These are phyloP conservation scores for Crucihimalaya himalaica DNA, from an alignment of 345 rosid species.

Conservation along the genomic window DNA sequence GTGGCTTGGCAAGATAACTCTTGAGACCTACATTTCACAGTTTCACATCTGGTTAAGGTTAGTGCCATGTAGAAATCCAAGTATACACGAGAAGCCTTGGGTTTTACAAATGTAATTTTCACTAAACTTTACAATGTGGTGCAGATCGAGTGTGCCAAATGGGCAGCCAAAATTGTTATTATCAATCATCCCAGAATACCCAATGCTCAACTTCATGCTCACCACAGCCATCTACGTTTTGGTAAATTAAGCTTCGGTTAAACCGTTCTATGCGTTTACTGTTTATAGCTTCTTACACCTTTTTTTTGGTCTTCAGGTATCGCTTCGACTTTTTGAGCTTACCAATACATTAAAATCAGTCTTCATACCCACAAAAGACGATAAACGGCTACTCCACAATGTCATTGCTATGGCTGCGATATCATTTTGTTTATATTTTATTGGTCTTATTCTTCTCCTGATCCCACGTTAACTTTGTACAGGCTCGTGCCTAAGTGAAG, in stretches of 20 bases:
- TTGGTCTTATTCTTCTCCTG: constrained; percentile 65
- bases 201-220: constrained; percentile 87
- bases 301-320: constrained; percentile 50
- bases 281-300: not conserved
- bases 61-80: constrained; percentile 25
- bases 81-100: not conserved
- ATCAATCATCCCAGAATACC: constrained; percentile 78
- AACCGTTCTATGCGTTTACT: not conserved
- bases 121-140: not conserved
- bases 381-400: constrained; percentile 60
- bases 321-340: constrained; percentile 69
- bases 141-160: constrained; percentile 71
- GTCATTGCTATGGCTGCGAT: constrained; percentile 57
- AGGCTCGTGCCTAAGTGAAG: no score
- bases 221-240: constrained; percentile 79
- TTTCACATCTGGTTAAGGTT: constrained; percentile 98
- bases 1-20: constrained; percentile 94
- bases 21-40: constrained; percentile 93
- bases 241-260: constrained; percentile 43
- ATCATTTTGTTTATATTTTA: constrained; percentile 51
- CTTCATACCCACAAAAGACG: constrained; percentile 75
- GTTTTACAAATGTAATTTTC: not conserved
- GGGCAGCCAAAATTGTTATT: constrained; percentile 98
- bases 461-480: constrained; percentile 49
- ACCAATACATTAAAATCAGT: constrained; percentile 68